Percentiles rank a stretch among this genome's conserved stretches.
Evolutionary conservation across 1,284 basidiomycete genomes (phyloP).

Genomic region (Agaricales sp.): DNA sequence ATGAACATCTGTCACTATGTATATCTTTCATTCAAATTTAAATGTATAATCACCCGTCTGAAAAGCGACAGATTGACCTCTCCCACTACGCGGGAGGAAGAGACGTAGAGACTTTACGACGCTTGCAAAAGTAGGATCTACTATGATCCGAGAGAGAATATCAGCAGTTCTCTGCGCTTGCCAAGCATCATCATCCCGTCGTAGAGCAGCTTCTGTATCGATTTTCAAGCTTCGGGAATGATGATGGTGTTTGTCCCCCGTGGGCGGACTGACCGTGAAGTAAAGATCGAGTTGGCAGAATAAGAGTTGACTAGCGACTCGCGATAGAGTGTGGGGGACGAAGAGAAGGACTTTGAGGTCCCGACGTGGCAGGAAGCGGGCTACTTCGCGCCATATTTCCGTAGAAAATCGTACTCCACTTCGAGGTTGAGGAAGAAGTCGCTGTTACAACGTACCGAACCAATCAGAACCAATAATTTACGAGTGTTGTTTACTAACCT

Average conservation of each 20-base stretch:
- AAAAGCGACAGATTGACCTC: slow-evolving; percentile 44
- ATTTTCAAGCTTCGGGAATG: no score
- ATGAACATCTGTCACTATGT: no score
- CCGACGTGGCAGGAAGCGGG: slow-evolving; percentile 46
- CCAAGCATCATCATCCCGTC: slow-evolving; percentile 28
- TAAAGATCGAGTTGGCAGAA: slow-evolving; percentile 57
- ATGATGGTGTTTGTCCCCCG: slow-evolving; percentile 20
- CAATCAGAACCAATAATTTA: not conserved
- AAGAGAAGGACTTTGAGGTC: slow-evolving; percentile 56
- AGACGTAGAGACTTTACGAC: slow-evolving; percentile 48
- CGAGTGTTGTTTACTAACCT: slow-evolving; percentile 19
- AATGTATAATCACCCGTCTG: slow-evolving; percentile 38
- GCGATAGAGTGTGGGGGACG: slow-evolving; percentile 55
- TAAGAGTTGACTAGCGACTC: slow-evolving; percentile 55
- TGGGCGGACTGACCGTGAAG: slow-evolving; percentile 26
- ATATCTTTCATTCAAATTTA: no score
- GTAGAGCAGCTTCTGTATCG: slow-evolving; percentile 11
- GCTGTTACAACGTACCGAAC: slow-evolving; percentile 9
- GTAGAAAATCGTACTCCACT: slow-evolving; percentile 39
- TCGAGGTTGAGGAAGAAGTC: slow-evolving; percentile 23
- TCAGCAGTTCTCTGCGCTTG: slow-evolving; percentile 61
- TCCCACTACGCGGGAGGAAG: slow-evolving; percentile 38
- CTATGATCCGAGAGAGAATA: slow-evolving; percentile 55
- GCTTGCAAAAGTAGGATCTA: slow-evolving; percentile 46
- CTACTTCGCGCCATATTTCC: slow-evolving; percentile 66